phyloP scores from a whole-genome alignment of 2,329 filamentous ascomycete species.

The Aspergillus uvarum region DNA sequence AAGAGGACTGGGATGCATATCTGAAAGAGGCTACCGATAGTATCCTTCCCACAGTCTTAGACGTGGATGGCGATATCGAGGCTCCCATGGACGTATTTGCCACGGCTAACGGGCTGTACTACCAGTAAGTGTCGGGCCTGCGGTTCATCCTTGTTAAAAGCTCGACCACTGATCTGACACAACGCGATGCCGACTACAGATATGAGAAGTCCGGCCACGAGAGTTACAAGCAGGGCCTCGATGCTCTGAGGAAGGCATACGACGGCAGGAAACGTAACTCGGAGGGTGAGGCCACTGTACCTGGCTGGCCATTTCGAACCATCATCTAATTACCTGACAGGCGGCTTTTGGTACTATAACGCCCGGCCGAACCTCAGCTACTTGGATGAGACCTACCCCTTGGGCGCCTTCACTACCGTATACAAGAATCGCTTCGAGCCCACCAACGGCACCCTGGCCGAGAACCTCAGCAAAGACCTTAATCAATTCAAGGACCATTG shows the following conservation, averaged over 20 bases:
- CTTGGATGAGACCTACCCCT: constrained; percentile 55
- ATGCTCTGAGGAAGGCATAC: constrained; percentile 21
- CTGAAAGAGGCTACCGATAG: constrained; percentile 20
- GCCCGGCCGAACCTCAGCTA: constrained; percentile 54
- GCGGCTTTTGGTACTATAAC: constrained; percentile 24
- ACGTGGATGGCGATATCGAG: constrained; percentile 20
- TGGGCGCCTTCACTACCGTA: constrained; percentile 14
- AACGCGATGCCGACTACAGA: not conserved
- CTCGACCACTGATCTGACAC: not conserved
- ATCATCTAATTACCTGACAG: not conserved
- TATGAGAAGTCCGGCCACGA: constrained; percentile 14
- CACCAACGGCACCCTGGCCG: constrained; percentile 41
- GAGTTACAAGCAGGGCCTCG: constrained; percentile 14
- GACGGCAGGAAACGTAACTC: constrained; percentile 21
- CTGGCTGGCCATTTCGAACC: not conserved
- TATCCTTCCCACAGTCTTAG: constrained; percentile 17
- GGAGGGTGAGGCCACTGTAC: constrained; percentile 8
- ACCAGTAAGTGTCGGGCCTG: constrained; percentile 11
- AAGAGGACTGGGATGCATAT: constrained; percentile 23
- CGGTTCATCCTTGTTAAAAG: not conserved
- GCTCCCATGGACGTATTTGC: constrained; percentile 25
- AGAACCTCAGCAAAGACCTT: constrained; percentile 49
- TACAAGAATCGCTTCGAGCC: constrained; percentile 34
- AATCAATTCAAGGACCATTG: constrained; percentile 49
- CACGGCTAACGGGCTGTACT: constrained; percentile 19